A percentile compares a stretch with the other conserved stretches of the same genome.
These are phyloP conservation scores for Termitomyces sp. DNA, from an alignment of 768 basidiomycete species.

Conservation along the genomic window DNA sequence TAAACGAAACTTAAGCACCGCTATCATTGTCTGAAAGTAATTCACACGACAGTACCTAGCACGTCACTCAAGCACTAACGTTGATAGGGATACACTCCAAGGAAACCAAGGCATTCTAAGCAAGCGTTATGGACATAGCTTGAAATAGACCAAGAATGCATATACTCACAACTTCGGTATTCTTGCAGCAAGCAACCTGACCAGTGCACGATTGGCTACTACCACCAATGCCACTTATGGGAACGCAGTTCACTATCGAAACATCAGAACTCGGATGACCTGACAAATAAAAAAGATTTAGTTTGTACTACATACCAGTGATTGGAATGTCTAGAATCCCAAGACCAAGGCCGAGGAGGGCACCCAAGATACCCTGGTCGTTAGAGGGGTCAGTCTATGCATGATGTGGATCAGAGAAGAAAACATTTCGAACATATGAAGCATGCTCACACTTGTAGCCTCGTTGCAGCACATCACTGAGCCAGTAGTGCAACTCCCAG, in stretches of 20 bases:
- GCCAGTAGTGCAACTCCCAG: not conserved
- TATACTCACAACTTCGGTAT: not conserved
- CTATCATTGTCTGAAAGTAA: not conserved
- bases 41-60: not conserved
- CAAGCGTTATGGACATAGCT: not conserved
- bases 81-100: not conserved
- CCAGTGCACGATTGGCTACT: not conserved
- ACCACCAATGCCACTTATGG: not conserved
- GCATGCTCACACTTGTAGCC: not conserved
- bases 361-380: not conserved
- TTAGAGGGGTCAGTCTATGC: not conserved
- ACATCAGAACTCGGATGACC: not conserved
- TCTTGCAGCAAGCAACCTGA: not conserved
- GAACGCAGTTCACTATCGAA: not conserved
- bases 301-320: not conserved
- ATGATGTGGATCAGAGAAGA: not conserved
- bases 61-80: not conserved
- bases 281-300: not conserved
- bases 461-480: not conserved
- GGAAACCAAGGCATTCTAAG: not conserved
- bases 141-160: not conserved
- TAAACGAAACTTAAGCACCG: not conserved
- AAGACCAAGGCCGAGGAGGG: not conserved
- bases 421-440: too few species aligned
- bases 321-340: not conserved